Conservation (phyloP, 768 basidiomycete genomes). For the Leccinum uliginosum region DNA sequence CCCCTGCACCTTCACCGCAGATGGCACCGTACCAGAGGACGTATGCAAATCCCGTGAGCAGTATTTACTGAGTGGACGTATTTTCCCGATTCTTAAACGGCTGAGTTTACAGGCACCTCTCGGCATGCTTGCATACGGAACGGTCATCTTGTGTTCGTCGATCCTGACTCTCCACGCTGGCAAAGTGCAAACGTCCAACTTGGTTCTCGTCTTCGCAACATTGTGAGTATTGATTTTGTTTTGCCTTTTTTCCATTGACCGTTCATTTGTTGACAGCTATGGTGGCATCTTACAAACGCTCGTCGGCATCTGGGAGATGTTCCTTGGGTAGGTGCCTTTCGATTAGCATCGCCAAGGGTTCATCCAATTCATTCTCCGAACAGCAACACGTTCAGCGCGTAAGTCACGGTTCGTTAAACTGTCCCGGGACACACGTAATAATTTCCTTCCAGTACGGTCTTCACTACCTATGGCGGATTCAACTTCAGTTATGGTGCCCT, state of each 20-base stretch:
- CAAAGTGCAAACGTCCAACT: constrained; percentile 17
- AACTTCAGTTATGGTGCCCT: constrained; percentile 27
- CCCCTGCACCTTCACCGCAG: constrained; percentile 11
- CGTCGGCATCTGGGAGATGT: constrained; percentile 32
- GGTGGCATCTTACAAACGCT: constrained; percentile 29
- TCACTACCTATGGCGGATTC: constrained; percentile 28
- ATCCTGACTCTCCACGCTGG: constrained; percentile 22
- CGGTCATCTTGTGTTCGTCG: constrained; percentile 29
- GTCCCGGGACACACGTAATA: neutral
- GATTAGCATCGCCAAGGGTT: neutral
- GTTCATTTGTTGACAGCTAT: constrained; percentile 18
- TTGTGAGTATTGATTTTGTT: constrained; percentile 16
- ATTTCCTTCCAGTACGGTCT: constrained; percentile 19
- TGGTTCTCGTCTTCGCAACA: constrained; percentile 27
- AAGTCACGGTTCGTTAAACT: neutral
- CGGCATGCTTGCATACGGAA: constrained; percentile 28
- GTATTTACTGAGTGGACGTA: neutral
- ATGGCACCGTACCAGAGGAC: constrained; percentile 27
- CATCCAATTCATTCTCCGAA: constrained; percentile 5
- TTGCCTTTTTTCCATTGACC: neutral
- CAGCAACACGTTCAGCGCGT: constrained; percentile 28
- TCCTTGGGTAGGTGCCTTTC: constrained; percentile 22
- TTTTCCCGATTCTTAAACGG: neutral
- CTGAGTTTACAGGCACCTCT: constrained; percentile 20
- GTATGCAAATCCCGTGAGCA: constrained; percentile 23